A percentile compares a stretch with the other conserved stretches of the same genome.
Evolutionary conservation across 116 monocot species (phyloP).

Genomic region (Posidonia oceanica): DNA sequence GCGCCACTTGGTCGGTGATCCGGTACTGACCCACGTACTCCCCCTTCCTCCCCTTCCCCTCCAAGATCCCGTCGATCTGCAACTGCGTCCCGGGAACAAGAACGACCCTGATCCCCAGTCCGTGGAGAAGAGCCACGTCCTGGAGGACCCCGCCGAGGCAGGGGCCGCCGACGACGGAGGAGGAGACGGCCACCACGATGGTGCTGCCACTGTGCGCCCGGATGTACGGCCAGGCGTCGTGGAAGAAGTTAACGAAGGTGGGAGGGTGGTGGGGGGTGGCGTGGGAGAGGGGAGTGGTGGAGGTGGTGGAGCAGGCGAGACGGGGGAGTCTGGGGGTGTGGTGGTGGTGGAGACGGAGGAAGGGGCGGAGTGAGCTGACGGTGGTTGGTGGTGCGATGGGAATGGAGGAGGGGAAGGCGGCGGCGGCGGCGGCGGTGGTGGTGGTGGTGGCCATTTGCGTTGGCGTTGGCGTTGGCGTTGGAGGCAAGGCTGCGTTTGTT

Average conservation of each 20-base stretch:
- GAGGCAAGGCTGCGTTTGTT: no score
- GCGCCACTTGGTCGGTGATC: slow-evolving; percentile 47
- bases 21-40: slow-evolving; percentile 52
- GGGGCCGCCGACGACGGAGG: slow-evolving; percentile 33
- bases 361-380: neutral
- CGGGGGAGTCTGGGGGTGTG: neutral
- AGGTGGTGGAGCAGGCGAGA: neutral
- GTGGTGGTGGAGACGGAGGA: neutral
- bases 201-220: slow-evolving; percentile 47
- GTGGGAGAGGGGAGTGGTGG: neutral
- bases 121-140: slow-evolving; percentile 44
- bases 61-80: slow-evolving; percentile 69
- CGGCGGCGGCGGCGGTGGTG: neutral
- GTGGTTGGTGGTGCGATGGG: neutral
- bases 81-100: slow-evolving; percentile 76
- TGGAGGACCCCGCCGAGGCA: slow-evolving; percentile 37
- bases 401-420: neutral
- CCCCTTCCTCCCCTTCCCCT: slow-evolving; percentile 53
- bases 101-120: slow-evolving; percentile 77
- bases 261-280: slow-evolving; percentile 2
- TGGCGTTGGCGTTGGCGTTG: no score
- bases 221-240: slow-evolving; percentile 64
- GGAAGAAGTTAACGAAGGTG: slow-evolving; percentile 44
- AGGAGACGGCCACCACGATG: slow-evolving; percentile 48
- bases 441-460: neutral